These are phyloP conservation scores for Rutidosis leptorrhynchoides DNA, from an alignment of 129 eudicot genomes.

Conservation along the genomic window DNA sequence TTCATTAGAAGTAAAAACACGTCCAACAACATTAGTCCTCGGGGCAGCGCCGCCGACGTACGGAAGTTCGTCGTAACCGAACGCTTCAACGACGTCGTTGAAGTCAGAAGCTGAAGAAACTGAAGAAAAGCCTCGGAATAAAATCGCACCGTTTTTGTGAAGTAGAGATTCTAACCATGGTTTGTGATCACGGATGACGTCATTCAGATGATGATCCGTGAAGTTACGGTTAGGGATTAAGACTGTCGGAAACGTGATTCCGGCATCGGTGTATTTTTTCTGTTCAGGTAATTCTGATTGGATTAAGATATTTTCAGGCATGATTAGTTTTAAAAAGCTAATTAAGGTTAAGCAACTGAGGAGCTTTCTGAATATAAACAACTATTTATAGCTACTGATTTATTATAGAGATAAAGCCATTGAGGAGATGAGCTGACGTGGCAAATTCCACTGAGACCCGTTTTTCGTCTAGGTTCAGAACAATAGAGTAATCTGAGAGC, in stretches of 20 bases:
- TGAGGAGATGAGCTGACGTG: slow-evolving; percentile 1
- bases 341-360: neutral
- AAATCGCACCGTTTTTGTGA: slow-evolving; percentile 54
- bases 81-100: slow-evolving; percentile 88
- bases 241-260: slow-evolving; percentile 49
- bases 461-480: slow-evolving; percentile 40
- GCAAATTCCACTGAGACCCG: slow-evolving; percentile 8
- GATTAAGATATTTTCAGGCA: slow-evolving; percentile 42
- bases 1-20: slow-evolving; percentile 93
- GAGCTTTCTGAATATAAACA: neutral
- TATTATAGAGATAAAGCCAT: too few relatives aligned
- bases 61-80: slow-evolving; percentile 80
- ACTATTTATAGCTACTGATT: neutral
- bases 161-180: slow-evolving; percentile 57
- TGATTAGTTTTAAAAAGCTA: slow-evolving; percentile 17
- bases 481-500: too few relatives aligned
- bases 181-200: slow-evolving; percentile 45
- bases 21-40: slow-evolving; percentile 74
- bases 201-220: slow-evolving; percentile 17
- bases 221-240: slow-evolving; percentile 39
- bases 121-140: slow-evolving; percentile 64
- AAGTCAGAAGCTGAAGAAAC: slow-evolving; percentile 63
- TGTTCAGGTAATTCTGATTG: slow-evolving; percentile 49
- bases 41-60: slow-evolving; percentile 98
- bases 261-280: slow-evolving; percentile 31